Percentiles rank a stretch among this genome's conserved stretches.
These are phyloP conservation scores for Logfia minima DNA, from an alignment of 129 eudicot genomes.

Conservation along the genomic window DNA sequence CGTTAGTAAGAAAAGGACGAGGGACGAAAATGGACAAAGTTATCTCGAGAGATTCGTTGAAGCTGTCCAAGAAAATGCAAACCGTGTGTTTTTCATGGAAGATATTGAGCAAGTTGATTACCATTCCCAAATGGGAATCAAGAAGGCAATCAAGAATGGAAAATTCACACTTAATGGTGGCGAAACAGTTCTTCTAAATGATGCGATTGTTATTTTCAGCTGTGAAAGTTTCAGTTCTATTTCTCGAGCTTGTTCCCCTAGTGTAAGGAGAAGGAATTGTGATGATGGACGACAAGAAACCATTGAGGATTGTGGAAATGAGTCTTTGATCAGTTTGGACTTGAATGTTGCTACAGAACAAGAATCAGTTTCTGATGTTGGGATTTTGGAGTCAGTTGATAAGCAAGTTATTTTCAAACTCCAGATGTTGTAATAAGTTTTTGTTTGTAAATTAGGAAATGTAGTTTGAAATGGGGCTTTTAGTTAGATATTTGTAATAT, in stretches of 20 bases:
- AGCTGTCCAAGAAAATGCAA: conserved; percentile 55
- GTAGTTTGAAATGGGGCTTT: conserved; percentile 32
- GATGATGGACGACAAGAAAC: conserved; percentile 18
- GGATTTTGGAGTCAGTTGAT: conserved; percentile 64
- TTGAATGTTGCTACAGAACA: conserved; percentile 57
- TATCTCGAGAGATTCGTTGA: conserved; percentile 57
- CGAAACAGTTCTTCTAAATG: conserved; percentile 42
- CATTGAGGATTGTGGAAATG: conserved; percentile 28
- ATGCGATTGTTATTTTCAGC: conserved; percentile 73
- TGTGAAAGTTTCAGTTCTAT: conserved; percentile 47
- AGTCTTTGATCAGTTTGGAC: conserved; percentile 45
- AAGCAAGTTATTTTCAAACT: conserved; percentile 63
- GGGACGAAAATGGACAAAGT: conserved; percentile 56
- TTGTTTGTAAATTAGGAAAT: conserved; percentile 41
- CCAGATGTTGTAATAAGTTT: conserved; percentile 51
- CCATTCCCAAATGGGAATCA: conserved; percentile 50
- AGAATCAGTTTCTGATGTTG: conserved; percentile 37
- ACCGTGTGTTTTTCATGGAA: conserved; percentile 62
- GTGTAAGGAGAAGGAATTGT: conserved; percentile 22
- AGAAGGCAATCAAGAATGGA: conserved; percentile 62
- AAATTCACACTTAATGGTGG: conserved; percentile 34
- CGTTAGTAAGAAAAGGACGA: conserved; percentile 54
- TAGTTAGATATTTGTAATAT: conserved; percentile 25
- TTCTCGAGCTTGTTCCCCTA: conserved; percentile 59
- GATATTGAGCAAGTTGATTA: conserved; percentile 72